These are phyloP conservation scores for Mallotus repandus DNA, from an alignment of 441 rosid genomes.

Conservation along the genomic window DNA sequence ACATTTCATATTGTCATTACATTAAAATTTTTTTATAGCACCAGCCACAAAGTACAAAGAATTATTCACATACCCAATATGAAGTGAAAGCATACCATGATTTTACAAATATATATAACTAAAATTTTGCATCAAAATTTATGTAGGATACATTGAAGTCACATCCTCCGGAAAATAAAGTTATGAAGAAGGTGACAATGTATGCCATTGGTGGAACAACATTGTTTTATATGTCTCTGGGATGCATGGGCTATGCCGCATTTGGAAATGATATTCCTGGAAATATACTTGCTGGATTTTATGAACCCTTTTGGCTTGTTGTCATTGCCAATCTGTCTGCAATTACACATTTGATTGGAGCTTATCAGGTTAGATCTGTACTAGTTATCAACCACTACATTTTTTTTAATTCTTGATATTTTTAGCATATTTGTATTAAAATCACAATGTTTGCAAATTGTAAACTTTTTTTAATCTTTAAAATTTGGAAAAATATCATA, in stretches of 20 bases:
- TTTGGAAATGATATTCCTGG: slow-evolving; percentile 34
- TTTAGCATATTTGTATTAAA: too few relatives aligned
- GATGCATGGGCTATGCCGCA: slow-evolving; percentile 34
- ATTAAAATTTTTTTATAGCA: too few relatives aligned
- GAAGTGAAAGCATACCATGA: too few relatives aligned
- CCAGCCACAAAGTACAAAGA: too few relatives aligned
- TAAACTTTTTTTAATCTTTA: too few relatives aligned
- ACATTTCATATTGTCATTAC: too few relatives aligned
- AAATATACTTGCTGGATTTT: slow-evolving; percentile 35
- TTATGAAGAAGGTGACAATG: slow-evolving; percentile 33
- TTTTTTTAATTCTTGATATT: too few relatives aligned
- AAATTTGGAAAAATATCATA: too few relatives aligned
- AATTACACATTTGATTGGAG: slow-evolving; percentile 33
- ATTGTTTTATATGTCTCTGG: slow-evolving; percentile 30
- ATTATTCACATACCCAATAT: too few relatives aligned
- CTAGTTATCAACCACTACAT: too few relatives aligned
- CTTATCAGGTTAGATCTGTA: slow-evolving; percentile 6
- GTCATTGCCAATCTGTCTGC: slow-evolving; percentile 35
- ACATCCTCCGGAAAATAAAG: slow-evolving; percentile 31
- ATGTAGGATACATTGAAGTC: slow-evolving; percentile 33
- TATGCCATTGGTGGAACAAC: slow-evolving; percentile 24
- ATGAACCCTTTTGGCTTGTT: slow-evolving; percentile 34
- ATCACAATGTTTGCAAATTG: too few relatives aligned
- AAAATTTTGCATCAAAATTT: background rate
- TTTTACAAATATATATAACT: too few relatives aligned